Base-by-base conservation (phyloP, 2,329 filamentous ascomycete species). In the Bisporella sp. region DNA sequence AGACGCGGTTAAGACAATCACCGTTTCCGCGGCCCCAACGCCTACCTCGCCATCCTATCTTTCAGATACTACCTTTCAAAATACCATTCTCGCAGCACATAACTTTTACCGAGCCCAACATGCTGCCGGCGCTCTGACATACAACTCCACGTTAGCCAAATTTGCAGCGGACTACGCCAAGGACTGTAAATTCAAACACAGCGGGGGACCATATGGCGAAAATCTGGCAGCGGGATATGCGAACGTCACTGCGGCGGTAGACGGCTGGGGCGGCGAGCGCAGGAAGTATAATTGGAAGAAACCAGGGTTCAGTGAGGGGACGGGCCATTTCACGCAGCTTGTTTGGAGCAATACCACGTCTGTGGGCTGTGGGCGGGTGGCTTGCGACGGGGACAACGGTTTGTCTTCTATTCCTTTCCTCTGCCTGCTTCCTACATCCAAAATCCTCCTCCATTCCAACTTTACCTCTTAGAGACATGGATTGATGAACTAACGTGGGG, bases 271-370 rank as follows among this genome's bases (percentile, higher is more conserved):
- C 13, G 62, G 74, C 56, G 82, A 87, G 67, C 65, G 78, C 8
- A 59, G 64, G 0, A 52, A 70, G 5, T 90, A 88, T 62, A 66
- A 84, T 57, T 90, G 78, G 64, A 56, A 62, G 2, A 62, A 74
- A 1, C 76, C 75, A 0, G 75, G 74, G 1, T 89, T 85, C 60
- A 69, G 61, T 6, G 71, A 81, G 56, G 64, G 68, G 33, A 86
- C 84, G 13, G 85, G 84, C 0, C 84, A 88, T 63, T 89, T 89
- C 59, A 85, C 84, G 1, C 84, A 88, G 70, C 66, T 89, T 5
- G 84, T 89, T 5, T 89, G 85, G 85, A 79, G 76, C 64, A 66
- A 70, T 29, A 86, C 81, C 1, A 80, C 69, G 5, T 69, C 72
- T 33, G 75, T 85, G 1, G 82, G 82, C 0, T 89, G 77, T 56